A percentile compares a stretch with the other conserved stretches of the same genome.
Conservation (phyloP, 2,329 filamentous ascomycete genomes). For the Neonectria punicea region DNA sequence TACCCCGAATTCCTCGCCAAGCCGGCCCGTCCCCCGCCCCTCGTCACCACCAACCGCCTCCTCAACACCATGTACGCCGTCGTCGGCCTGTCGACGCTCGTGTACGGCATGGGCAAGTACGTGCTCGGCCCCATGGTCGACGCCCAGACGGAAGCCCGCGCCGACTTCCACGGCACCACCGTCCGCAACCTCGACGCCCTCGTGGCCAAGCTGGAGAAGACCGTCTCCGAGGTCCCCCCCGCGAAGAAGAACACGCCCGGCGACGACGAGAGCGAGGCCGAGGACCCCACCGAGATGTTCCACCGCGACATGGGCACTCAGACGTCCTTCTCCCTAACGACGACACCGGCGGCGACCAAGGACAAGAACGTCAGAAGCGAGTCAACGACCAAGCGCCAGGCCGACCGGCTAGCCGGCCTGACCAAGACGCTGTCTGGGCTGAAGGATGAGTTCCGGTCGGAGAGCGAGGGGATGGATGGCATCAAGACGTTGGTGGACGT, state of each 20-base stretch:
- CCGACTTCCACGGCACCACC: slow-evolving; percentile 62
- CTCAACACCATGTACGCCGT: slow-evolving; percentile 69
- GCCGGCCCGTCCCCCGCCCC: slow-evolving; percentile 64
- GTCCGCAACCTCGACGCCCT: slow-evolving; percentile 57
- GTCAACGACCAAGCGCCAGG: slow-evolving; percentile 51
- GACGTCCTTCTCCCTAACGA: slow-evolving; percentile 62
- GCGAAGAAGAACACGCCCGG: slow-evolving; percentile 38
- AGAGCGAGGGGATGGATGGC: slow-evolving; percentile 62
- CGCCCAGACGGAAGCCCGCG: slow-evolving; percentile 61
- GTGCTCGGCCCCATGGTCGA: slow-evolving; percentile 72
- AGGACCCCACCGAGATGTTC: slow-evolving; percentile 81
- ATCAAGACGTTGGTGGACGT: slow-evolving; percentile 64
- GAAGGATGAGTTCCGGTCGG: slow-evolving; percentile 54
- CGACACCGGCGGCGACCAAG: slow-evolving; percentile 18
- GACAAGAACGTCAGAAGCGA: slow-evolving; percentile 29
- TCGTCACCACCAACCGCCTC: slow-evolving; percentile 70
- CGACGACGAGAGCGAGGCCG: slow-evolving; percentile 58
- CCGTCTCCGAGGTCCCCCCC: slow-evolving; percentile 70
- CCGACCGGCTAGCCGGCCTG: slow-evolving; percentile 56
- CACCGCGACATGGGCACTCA: slow-evolving; percentile 85
- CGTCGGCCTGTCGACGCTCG: slow-evolving; percentile 65
- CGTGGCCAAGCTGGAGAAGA: slow-evolving; percentile 62
- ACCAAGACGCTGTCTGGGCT: slow-evolving; percentile 55
- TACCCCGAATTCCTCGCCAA: slow-evolving; percentile 76
- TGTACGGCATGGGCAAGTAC: slow-evolving; percentile 78